Evolutionary conservation across 306 rosid species (phyloP), one percentile per base, ranked within the genome.

Genomic region (Gillenia trifoliata): DNA sequence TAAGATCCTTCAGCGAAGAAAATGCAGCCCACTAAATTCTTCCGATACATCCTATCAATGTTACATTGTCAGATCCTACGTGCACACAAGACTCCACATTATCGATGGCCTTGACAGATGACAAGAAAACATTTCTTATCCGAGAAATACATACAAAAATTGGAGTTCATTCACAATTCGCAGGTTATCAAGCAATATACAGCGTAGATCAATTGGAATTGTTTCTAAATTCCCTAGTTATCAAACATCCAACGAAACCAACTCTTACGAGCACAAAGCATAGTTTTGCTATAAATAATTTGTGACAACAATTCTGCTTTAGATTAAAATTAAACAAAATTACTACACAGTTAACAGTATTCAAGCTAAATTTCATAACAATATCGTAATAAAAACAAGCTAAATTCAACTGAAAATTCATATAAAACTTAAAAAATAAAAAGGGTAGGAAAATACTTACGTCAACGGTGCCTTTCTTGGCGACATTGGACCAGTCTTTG

Each of bases 401-500:
- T 47, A 47, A 52, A 54, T 28, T 13, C 8, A 59, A 43, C 40
- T 43, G 30, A 0, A 13, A 16, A 45, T 12, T 12, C 0, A 12
- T 12, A 3, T 0, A 41, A 41, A 41, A 41, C 0, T 41, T 13
- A 12, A 12, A 25, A 50, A 36, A 69, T 6, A 59, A 31, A 17
- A 61, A 33, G 4, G 8, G 66, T 2, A 9, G 28, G 22, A 8
- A 45, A 73, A 67, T 6, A 83, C 96, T 90, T 75, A 94, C 99
- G 75, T 92, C 99, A 29, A 94, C 92, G 73, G 90, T 69, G 54
- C 99, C 96, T 76, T 92, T 94, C 87, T 94, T 94, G 29, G 99
- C 99, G 65, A 94, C 99, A 79, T 81, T 92, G 67, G 91, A 72
- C 99, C 99, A 92, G 75, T 94, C 97, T 80, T 94, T 94, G 2